Base-by-base conservation (phyloP, 2,329 filamentous ascomycete species). In the Exophiala sideris region DNA sequence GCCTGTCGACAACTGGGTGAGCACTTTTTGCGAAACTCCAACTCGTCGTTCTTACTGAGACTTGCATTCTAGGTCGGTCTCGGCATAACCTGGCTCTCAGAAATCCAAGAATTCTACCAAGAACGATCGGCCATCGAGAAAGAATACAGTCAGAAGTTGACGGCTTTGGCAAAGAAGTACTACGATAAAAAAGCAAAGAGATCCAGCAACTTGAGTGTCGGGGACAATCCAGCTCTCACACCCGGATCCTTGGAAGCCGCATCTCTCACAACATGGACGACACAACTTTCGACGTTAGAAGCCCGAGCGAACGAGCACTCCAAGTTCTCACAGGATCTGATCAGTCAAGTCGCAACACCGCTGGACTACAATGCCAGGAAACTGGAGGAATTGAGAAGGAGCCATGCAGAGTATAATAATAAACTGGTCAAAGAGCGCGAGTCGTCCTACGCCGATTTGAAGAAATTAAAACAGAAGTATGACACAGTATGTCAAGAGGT, bases 111-210 rank as follows among this genome's bases (percentile, higher is more conserved):
- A 68, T 99, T 97, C 77, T 99, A 97, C 78, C 89, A 94, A 61
- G 94, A 99, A 73, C 84, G 95, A 54, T 89, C 90, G 68, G 84
- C 78, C 34, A 96, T 99, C 70, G 94, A 99, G 75, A 96, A 96
- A 75, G 95, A 99, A 71, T 97, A 99, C 71, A 88, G 89, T 65
- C 81, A 87, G 60, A 97, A 92, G 73, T 84, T 99, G 61, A 88
- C 83, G 64, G 85, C 84, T 2, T 78, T 99, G 47, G 94, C 92
- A 51, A 95, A 94, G 77, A 96, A 94, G 71, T 97, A 96, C 76
- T 94, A 90, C 68, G 95, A 99, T 67, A 95, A 95, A 78, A 99
- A 97, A 78, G 85, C 89, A 44, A 91, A 86, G 73, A 96, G 94
- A 76, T 87, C 87, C 40, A 87, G 90, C 63, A 86, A 80, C 65